phyloP scores from a whole-genome alignment of 2,329 filamentous ascomycete genomes.

The Lachnellula hyalina region DNA sequence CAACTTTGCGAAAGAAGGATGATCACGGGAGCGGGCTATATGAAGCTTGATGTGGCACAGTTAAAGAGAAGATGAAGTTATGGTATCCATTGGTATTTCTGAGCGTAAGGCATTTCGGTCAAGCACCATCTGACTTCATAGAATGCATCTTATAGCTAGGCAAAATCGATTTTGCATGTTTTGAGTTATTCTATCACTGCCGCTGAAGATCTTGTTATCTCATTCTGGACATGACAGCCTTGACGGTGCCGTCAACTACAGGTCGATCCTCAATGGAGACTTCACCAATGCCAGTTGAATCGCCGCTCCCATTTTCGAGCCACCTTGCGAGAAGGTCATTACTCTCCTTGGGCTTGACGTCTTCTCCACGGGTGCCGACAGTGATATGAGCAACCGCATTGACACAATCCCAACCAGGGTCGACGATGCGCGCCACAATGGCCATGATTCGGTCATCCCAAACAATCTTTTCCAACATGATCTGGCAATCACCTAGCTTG shows the following conservation, averaged over 20 bases:
- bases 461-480: conserved; percentile 66
- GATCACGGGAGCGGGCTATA: too few species aligned
- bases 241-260: conserved; percentile 28
- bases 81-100: too few species aligned
- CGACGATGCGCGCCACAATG: conserved; percentile 71
- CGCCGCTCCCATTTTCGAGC: conserved; percentile 53
- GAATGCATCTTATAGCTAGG: not conserved
- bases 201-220: not conserved
- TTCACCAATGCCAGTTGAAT: conserved; percentile 29
- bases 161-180: not conserved
- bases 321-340: conserved; percentile 76
- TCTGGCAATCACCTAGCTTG: conserved; percentile 57
- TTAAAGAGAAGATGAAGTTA: too few species aligned
- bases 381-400: conserved; percentile 86
- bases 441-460: conserved; percentile 89
- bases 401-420: conserved; percentile 60
- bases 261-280: conserved; percentile 24
- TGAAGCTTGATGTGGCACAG: too few species aligned
- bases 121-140: not conserved
- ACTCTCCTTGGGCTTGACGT: conserved; percentile 89
- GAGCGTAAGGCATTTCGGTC: too few species aligned
- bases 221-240: conserved; percentile 25
- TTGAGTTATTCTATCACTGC: not conserved
- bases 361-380: conserved; percentile 68
- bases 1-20: too few species aligned